Base-by-base conservation (phyloP, 1,284 basidiomycete genomes). In the Trametes hirsuta region DNA sequence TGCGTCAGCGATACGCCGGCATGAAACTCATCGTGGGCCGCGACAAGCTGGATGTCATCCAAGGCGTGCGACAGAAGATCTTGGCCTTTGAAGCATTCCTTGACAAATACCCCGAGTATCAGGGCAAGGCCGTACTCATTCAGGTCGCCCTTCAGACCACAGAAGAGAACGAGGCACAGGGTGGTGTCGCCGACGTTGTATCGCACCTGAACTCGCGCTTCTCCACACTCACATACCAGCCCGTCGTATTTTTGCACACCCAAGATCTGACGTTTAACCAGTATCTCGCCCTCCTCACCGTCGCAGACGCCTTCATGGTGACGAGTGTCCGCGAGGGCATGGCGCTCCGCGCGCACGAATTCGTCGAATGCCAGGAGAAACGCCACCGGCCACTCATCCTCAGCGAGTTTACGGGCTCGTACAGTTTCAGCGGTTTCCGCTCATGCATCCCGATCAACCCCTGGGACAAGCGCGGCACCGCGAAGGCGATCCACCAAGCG, bases 91-190 rank as follows among this genome's bases (percentile, higher is more conserved):
- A 94, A 67, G 75, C 79, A n/a, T 94, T 95, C 78, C 77, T 95
- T 50, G 88, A 91, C 65, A 86, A 86, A 67, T 79, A 91, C 67
- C 89, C 91, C 14, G 84, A 92, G 65, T 93, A 85, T 75, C 88
- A 88, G 61, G 88, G 88, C 54, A 90, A 92, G 75, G 87, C 88
- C 44, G 88, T 95, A 10, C 82, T 95, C 41, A 91, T 95, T 54
- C 94, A 95, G 75, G 89, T 95, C 12, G 92, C 94, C 0, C 80
- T 95, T 4, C 90, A 92, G 62, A 94, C 93, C 1, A 90, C 90
- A 0, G 85, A 91, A 66, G 84, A 86, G 65, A 91, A 90, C 69
- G 90, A 93, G 68, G 73, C 85, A 4, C 87, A 90, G 3, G 90
- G 88, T 5, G 85, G 85, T 55, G 90, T 93, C 3, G 83, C 88